Evolutionary conservation across 1,139 yeast species (phyloP).

Genomic region (Saccharomyces pastorianus): DNA sequence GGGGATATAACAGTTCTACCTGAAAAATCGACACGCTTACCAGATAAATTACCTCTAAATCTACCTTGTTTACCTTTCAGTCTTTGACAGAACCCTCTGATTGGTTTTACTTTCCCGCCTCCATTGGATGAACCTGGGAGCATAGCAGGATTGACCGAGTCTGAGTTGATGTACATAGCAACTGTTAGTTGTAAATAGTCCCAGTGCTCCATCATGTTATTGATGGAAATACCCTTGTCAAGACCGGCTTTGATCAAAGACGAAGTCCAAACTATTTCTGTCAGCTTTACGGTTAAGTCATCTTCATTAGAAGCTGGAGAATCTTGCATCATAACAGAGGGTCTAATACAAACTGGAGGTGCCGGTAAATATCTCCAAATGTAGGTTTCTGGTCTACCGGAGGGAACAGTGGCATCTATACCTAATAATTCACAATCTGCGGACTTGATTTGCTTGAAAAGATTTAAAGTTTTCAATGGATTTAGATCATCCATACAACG

Average conservation of each 20-base stretch:
- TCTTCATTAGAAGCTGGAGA: constrained; percentile 88
- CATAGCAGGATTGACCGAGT: constrained; percentile 78
- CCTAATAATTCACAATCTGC: constrained; percentile 90
- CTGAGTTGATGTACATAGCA: constrained; percentile 96
- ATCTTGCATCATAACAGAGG: constrained; percentile 91
- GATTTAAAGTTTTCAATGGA: constrained; percentile 78
- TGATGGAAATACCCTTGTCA: constrained; percentile 87
- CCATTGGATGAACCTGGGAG: constrained; percentile 55
- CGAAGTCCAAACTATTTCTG: constrained; percentile 95
- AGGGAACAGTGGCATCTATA: constrained; percentile 64
- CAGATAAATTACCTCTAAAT: constrained; percentile 94
- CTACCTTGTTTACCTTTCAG: constrained; percentile 98
- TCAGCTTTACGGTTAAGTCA: constrained; percentile 88
- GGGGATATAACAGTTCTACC: constrained; percentile 98
- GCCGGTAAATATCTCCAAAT: constrained; percentile 97
- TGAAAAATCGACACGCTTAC: constrained; percentile 97
- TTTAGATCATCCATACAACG: constrained; percentile 90
- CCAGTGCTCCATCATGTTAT: constrained; percentile 97
- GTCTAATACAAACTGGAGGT: constrained; percentile 97
- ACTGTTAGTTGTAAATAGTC: constrained; percentile 90
- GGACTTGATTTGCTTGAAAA: constrained; percentile 79
- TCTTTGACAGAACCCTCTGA: constrained; percentile 94
- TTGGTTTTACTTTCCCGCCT: constrained; percentile 67
- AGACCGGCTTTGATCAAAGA: constrained; percentile 89
- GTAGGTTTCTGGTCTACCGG: constrained; percentile 94